phyloP scores from a whole-genome alignment of 1,139 yeast species.

The Fermentozyma sake region DNA sequence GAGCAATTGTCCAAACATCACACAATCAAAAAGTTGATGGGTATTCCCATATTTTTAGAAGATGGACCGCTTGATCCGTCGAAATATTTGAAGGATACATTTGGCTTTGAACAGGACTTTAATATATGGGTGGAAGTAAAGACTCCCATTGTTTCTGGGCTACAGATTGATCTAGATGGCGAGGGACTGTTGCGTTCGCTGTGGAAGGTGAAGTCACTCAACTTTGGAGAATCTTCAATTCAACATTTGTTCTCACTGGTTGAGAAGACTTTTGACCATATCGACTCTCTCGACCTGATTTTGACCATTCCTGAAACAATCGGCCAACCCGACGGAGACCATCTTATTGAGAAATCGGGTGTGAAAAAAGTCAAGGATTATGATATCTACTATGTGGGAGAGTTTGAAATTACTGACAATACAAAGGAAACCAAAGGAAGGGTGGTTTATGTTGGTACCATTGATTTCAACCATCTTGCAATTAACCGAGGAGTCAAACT shows the following conservation, averaged over 20 bases:
- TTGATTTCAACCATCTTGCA: constrained; percentile 30
- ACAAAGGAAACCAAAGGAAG: constrained; percentile 14
- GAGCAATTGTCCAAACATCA: constrained; percentile 22
- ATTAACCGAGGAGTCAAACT: constrained; percentile 31
- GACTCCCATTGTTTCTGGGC: constrained; percentile 28
- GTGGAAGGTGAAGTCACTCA: constrained; percentile 29
- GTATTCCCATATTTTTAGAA: constrained; percentile 25
- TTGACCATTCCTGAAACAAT: constrained; percentile 9
- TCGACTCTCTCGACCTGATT: constrained; percentile 19
- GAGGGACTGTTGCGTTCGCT: constrained; percentile 4
- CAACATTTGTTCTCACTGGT: too few relatives aligned
- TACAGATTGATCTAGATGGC: constrained; percentile 16
- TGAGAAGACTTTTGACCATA: constrained; percentile 20
- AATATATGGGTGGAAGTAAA: constrained; percentile 28
- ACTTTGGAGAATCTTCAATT: too few relatives aligned
- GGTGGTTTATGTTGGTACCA: constrained; percentile 23
- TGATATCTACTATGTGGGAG: constrained; percentile 21
- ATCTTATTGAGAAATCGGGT: too few relatives aligned
- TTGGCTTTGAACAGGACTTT: constrained; percentile 8
- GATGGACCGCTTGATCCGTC: too few relatives aligned
- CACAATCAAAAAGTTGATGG: constrained; percentile 21
- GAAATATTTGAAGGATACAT: too few relatives aligned
- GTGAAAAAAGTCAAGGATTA: constrained; percentile 19
- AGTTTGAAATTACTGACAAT: constrained; percentile 17
- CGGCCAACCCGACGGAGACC: too few relatives aligned